Evolutionary conservation across 768 basidiomycete genomes (phyloP).

Genomic region (Boletus pseudo-olivaceus): DNA sequence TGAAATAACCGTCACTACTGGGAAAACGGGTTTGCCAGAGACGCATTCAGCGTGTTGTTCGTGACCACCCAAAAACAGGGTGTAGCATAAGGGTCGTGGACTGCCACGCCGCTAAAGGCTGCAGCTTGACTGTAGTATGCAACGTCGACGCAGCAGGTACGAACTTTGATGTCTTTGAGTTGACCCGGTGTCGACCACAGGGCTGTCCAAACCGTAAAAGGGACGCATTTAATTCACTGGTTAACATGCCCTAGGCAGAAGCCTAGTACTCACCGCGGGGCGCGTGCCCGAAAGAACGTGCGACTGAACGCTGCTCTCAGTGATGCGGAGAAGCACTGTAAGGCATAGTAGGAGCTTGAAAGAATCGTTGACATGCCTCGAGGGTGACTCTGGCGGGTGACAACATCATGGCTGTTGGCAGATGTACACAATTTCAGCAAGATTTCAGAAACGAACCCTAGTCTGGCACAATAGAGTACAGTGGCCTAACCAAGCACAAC

Average conservation of each 20-base stretch:
- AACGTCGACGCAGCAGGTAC: not conserved
- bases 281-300: no score
- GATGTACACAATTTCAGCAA: not conserved
- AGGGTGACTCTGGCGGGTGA: not conserved
- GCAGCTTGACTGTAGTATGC: not conserved
- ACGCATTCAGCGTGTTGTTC: not conserved
- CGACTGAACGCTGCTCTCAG: not conserved
- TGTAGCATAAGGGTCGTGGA: not conserved
- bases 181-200: not conserved
- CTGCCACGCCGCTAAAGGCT: not conserved
- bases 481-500: conserved; percentile 16
- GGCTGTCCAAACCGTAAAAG: not conserved
- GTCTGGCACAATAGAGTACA: not conserved
- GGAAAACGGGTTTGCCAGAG: not conserved
- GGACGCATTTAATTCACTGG: not conserved
- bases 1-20: not conserved
- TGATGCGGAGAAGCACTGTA: not conserved
- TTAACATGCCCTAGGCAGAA: not conserved
- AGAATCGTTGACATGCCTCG: not conserved
- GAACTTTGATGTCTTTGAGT: not conserved
- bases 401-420: not conserved
- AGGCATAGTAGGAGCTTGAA: not conserved
- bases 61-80: not conserved
- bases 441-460: not conserved
- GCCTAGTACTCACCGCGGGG: no score